Conservation (phyloP, 176 grass and related monocot species). For the Musa beccarii region DNA sequence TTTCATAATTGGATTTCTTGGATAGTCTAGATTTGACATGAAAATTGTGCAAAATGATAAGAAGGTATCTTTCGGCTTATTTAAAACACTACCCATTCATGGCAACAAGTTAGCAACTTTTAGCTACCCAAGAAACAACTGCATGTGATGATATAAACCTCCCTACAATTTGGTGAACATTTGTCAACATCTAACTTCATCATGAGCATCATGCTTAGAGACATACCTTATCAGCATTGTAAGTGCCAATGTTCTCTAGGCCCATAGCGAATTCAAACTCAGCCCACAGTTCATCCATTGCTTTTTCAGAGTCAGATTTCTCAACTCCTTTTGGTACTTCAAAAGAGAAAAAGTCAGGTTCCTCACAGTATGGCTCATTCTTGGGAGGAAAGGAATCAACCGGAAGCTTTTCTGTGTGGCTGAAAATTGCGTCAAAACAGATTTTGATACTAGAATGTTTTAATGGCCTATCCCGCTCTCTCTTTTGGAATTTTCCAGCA, state of each 20-base stretch:
- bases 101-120: too few species aligned
- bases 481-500: slow-evolving; percentile 29
- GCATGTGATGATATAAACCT: too few species aligned
- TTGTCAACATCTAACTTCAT: too few species aligned
- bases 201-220: neutral
- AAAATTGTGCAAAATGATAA: too few species aligned
- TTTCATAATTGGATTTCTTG: too few species aligned
- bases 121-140: too few species aligned
- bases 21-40: too few species aligned
- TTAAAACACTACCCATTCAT: too few species aligned
- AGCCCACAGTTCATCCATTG: slow-evolving; percentile 59
- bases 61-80: too few species aligned
- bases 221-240: slow-evolving; percentile 62
- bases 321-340: slow-evolving; percentile 33
- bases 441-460: slow-evolving; percentile 54
- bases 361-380: slow-evolving; percentile 26
- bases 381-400: neutral
- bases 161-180: too few species aligned
- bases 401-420: slow-evolving; percentile 10
- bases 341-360: slow-evolving; percentile 56
- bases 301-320: slow-evolving; percentile 32
- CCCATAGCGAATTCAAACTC: slow-evolving; percentile 73
- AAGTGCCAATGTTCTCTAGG: slow-evolving; percentile 69
- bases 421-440: slow-evolving; percentile 47
- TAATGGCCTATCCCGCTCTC: slow-evolving; percentile 19